Evolutionary conservation across 352 stramenopile species (phyloP), one percentile per base, ranked within the genome.

Genomic region (Phytopythium ostracodes): DNA sequence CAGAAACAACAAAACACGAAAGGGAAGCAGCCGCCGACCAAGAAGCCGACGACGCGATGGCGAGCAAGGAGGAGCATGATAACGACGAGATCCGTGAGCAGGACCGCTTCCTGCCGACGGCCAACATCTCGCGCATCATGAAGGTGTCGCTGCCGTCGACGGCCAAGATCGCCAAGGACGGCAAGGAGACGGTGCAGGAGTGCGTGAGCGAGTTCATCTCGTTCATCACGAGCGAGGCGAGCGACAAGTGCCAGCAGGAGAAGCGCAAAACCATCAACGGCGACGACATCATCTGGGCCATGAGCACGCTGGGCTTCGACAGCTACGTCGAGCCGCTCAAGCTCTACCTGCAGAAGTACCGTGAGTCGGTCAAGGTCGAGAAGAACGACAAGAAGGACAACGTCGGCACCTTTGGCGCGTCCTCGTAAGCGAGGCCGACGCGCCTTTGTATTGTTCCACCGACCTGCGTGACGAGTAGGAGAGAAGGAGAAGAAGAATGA

Each of bases 221-320:
- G 72, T 99, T 99, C 82, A 99, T 99, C 71, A 99, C 97, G 59
- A 98, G 83, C 70, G 89, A 98, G 68, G 98, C 98, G 31, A 98
- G 89, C 65, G 97, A 99, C 77, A 99, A 99, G 71, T 99, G 97
- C 77, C 92, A 99, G 72, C 96, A 99, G 70, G 97, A 99, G 79
- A 99, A 99, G 78, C 82, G 98, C 59, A 99, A 99, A 87, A 99
- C 97, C 27, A 99, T 99, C 75, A 99, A 99, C 76, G 98, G 98
- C 46, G 97, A 99, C 77, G 98, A 99, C 79, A 91, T 99, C 60
- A 88, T 99, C 47, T 99, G 96, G 96, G 97, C 98, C 53, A 99
- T 99, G 97, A 98, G 89, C 67, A 99, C 96, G 36, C 79, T 99
- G 35, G 98, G 98, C 53, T 99, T 99, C 79, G 97, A 99, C 72